phyloP scores from a whole-genome alignment of 495 filamentous ascomycete genomes.

The Rusavskia elegans region DNA sequence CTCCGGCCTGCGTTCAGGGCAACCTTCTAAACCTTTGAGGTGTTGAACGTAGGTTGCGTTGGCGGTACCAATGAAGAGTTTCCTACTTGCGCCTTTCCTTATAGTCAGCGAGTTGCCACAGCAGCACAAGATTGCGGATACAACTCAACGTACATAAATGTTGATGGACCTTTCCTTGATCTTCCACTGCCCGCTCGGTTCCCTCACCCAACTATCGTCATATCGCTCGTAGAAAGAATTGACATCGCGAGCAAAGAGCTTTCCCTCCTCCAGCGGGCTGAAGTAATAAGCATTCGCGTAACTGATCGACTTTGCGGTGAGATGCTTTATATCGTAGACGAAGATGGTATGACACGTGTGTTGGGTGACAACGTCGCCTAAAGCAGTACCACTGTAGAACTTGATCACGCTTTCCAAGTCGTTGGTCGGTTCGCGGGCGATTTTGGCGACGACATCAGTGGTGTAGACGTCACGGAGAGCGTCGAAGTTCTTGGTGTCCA shows the following conservation, averaged over 20 bases:
- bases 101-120: neutral
- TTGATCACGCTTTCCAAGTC: neutral
- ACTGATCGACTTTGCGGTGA: neutral
- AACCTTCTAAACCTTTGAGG: neutral
- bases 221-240: neutral
- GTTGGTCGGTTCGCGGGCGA: neutral
- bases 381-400: neutral
- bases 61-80: neutral
- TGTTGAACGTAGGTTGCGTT: neutral
- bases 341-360: neutral
- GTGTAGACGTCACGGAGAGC: neutral
- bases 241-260: neutral
- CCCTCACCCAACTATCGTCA: neutral
- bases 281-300: neutral
- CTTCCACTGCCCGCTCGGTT: neutral
- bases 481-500: neutral
- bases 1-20: too few relatives aligned
- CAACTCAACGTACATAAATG: neutral
- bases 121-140: neutral
- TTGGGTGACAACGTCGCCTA: neutral
- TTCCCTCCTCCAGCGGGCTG: neutral
- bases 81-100: neutral
- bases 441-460: neutral
- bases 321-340: neutral
- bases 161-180: neutral